Evolutionary conservation across 768 basidiomycete genomes (phyloP).

Genomic region (Imleria badia): DNA sequence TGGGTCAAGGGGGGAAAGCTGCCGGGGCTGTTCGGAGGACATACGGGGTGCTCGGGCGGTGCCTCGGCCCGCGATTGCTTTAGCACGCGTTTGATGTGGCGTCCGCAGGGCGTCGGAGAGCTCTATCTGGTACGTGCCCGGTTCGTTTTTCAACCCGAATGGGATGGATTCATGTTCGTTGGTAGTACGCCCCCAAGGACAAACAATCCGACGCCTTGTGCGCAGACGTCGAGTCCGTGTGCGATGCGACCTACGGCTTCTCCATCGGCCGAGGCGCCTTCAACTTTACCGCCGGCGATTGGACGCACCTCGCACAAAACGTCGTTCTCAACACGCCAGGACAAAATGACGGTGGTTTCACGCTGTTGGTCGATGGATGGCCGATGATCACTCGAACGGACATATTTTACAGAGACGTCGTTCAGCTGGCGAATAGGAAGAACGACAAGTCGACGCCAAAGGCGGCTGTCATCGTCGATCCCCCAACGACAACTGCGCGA

Average conservation of each 20-base stretch:
- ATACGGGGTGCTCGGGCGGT: constrained; percentile 69
- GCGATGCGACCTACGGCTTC: constrained; percentile 66
- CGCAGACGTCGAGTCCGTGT: constrained; percentile 55
- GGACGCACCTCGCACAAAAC: constrained; percentile 73
- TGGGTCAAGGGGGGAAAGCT: constrained; percentile 85
- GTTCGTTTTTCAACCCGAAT: background rate
- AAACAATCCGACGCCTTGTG: constrained; percentile 65
- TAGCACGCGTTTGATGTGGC: constrained; percentile 86
- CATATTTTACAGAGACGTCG: constrained; percentile 58
- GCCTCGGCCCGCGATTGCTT: constrained; percentile 72
- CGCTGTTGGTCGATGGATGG: constrained; percentile 60
- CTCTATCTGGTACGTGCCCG: constrained; percentile 60
- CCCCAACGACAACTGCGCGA: too few relatives aligned
- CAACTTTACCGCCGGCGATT: constrained; percentile 55
- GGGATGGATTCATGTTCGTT: background rate
- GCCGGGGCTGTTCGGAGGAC: constrained; percentile 77
- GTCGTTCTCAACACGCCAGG: constrained; percentile 77
- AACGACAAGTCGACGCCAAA: background rate
- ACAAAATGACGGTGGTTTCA: constrained; percentile 61
- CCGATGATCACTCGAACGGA: constrained; percentile 53
- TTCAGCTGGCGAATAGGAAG: constrained; percentile 16
- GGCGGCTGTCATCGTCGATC: background rate
- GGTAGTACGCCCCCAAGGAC: constrained; percentile 73
- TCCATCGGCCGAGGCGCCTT: constrained; percentile 77
- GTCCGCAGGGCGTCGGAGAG: constrained; percentile 65